Conservation (phyloP, 345 rosid species). For the Ailanthus altissimus region DNA sequence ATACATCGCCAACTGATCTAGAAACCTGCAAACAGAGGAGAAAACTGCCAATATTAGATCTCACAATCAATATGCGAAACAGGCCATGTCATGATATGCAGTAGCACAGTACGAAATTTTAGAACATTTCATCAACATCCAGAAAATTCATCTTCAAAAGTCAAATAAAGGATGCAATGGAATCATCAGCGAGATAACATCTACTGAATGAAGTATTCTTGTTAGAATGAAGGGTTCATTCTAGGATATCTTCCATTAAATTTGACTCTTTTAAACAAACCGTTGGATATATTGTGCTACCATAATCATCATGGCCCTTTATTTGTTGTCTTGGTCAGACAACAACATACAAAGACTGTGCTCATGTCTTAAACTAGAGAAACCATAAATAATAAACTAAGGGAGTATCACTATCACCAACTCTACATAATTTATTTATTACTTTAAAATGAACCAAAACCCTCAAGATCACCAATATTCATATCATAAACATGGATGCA, state of each 20-base stretch:
- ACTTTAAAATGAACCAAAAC: not conserved
- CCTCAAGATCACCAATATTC: not conserved
- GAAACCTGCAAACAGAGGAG: slow-evolving; percentile 58
- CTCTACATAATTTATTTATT: not conserved
- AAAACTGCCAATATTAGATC: not conserved
- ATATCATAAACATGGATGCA: not conserved
- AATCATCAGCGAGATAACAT: not conserved
- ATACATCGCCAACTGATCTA: slow-evolving; percentile 90
- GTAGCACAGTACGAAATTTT: not conserved
- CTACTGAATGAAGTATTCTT: not conserved
- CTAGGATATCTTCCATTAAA: not conserved
- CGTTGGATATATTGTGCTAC: not conserved
- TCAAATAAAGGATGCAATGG: not conserved
- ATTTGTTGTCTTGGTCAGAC: not conserved
- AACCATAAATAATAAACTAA: not conserved
- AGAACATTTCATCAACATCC: not conserved
- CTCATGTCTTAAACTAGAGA: not conserved
- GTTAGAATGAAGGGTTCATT: not conserved
- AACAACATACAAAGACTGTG: not conserved
- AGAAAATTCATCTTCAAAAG: not conserved
- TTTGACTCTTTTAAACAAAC: not conserved
- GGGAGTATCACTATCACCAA: not conserved
- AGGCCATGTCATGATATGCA: not conserved
- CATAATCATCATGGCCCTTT: not conserved
- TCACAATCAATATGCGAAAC: not conserved